Conservation (phyloP, 2,329 filamentous ascomycete species). For the Stemphylium vesicarium region DNA sequence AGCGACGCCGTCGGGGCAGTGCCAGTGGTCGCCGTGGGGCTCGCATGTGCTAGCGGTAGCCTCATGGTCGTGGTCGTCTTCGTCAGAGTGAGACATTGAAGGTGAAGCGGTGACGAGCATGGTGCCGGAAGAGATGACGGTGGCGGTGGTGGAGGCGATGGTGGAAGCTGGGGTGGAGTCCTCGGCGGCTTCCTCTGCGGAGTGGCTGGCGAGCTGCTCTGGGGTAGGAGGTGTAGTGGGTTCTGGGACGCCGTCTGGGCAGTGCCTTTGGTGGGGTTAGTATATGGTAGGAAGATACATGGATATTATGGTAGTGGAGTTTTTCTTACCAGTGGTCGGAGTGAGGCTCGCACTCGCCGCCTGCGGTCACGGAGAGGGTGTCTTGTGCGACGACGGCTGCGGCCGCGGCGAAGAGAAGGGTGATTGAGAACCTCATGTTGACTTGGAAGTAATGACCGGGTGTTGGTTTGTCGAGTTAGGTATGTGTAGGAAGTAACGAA, state of each 20-base stretch:
- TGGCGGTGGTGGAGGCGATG: neutral
- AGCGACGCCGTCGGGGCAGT: conserved; percentile 35
- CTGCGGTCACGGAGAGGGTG: conserved; percentile 12
- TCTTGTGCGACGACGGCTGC: conserved; percentile 26
- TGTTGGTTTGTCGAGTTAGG: conserved; percentile 1
- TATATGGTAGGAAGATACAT: too few relatives aligned
- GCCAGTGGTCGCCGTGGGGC: conserved; percentile 37
- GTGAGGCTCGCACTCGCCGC: conserved; percentile 29
- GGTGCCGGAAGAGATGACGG: conserved; percentile 6
- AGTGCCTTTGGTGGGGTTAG: conserved; percentile 11
- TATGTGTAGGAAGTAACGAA: neutral
- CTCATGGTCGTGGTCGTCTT: conserved; percentile 29
- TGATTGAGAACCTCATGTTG: conserved; percentile 29
- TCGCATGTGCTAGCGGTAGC: conserved; percentile 37
- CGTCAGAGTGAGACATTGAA: conserved; percentile 2
- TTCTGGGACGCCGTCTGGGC: conserved; percentile 14
- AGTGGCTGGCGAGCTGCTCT: conserved; percentile 8
- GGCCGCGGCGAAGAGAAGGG: conserved; percentile 19
- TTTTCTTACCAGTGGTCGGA: conserved; percentile 31
- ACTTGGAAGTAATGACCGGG: conserved; percentile 2
- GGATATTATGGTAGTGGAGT: too few relatives aligned
- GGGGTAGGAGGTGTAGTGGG: conserved; percentile 12
- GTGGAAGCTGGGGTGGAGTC: neutral
- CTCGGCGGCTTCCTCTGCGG: conserved; percentile 6
- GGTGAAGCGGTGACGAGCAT: conserved; percentile 1